phyloP scores from a whole-genome alignment of 2,329 filamentous ascomycete species.

The Aspergillus sp. region DNA sequence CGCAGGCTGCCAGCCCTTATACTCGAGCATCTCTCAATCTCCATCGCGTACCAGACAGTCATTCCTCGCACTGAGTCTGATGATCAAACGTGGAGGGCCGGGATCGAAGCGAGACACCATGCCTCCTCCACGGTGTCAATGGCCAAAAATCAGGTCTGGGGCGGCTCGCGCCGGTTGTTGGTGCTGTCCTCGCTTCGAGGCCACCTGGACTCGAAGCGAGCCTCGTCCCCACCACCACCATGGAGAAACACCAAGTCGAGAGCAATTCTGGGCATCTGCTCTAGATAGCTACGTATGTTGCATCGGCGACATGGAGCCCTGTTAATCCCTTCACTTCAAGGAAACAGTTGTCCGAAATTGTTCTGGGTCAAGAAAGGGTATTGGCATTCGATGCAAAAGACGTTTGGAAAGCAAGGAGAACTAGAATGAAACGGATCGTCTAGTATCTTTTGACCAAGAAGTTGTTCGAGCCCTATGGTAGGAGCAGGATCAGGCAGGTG shows the following conservation, averaged over 20 bases:
- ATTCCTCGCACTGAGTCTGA: not conserved
- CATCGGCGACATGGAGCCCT: not conserved
- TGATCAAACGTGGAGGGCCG: not conserved
- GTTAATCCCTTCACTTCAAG: too few relatives aligned
- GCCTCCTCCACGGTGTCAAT: too few relatives aligned
- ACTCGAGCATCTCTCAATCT: not conserved
- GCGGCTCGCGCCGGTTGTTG: too few relatives aligned
- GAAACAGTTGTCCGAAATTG: too few relatives aligned
- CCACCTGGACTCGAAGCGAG: too few relatives aligned
- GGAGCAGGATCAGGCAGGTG: not conserved
- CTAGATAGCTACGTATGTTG: not conserved
- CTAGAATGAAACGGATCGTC: not conserved
- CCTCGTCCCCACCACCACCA: not conserved
- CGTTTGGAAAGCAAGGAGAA: too few relatives aligned
- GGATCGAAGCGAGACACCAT: conserved; percentile 8
- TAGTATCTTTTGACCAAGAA: not conserved
- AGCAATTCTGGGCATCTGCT: not conserved
- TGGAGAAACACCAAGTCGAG: not conserved
- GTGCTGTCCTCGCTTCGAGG: not conserved
- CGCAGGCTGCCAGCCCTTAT: conserved; percentile 5
- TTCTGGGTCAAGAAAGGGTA: too few relatives aligned
- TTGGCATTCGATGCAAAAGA: too few relatives aligned
- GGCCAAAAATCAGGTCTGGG: too few relatives aligned
- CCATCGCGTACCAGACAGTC: not conserved
- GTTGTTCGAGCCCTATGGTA: not conserved